phyloP scores from a whole-genome alignment of 139 green algal genomes.

The Chlorella ohadii region DNA sequence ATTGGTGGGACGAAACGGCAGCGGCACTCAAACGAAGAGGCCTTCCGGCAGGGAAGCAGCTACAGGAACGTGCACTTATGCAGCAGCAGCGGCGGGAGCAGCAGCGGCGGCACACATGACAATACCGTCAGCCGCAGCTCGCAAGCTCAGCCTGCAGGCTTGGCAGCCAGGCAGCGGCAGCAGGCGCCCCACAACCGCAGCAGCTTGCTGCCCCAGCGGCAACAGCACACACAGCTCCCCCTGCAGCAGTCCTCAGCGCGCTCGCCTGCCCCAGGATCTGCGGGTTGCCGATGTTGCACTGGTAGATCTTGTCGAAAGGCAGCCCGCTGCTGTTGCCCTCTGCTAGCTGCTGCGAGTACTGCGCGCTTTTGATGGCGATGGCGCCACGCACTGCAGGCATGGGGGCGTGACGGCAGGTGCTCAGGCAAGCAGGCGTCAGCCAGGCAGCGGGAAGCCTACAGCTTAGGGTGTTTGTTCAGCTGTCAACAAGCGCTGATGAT shows the following conservation, averaged over 20 bases:
- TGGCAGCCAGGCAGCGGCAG: neutral
- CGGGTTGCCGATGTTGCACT: conserved; percentile 94
- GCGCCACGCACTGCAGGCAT: conserved; percentile 87
- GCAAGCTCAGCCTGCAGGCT: too few species aligned
- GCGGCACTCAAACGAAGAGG: too few species aligned
- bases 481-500: too few species aligned
- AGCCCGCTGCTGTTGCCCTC: conserved; percentile 54
- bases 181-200: neutral
- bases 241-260: neutral
- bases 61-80: too few species aligned
- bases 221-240: too few species aligned
- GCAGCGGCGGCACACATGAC: too few species aligned
- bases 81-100: too few species aligned
- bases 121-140: too few species aligned
- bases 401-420: neutral
- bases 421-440: neutral
- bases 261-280: conserved; percentile 81
- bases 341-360: conserved; percentile 74
- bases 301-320: conserved; percentile 78
- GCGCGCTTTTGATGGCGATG: conserved; percentile 77
- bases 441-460: too few species aligned
- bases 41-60: too few species aligned
- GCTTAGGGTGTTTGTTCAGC: too few species aligned
- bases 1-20: neutral
- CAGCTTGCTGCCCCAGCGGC: neutral